phyloP scores from a whole-genome alignment of 2,329 filamentous ascomycete species.

The Akanthomyces muscarius region DNA sequence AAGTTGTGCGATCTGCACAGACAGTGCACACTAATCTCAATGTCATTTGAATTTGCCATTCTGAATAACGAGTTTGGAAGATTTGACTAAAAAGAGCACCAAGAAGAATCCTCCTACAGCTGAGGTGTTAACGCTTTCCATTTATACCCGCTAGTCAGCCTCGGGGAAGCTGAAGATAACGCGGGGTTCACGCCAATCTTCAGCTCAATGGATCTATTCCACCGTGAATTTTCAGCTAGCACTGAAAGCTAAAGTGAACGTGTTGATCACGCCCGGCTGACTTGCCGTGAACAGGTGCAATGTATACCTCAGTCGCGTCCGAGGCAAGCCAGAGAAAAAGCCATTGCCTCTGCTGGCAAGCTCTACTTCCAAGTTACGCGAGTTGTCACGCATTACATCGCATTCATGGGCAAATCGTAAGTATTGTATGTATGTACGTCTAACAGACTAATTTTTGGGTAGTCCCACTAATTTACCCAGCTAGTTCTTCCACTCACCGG shows the following conservation, averaged over 20 bases:
- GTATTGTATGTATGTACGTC: constrained; percentile 9
- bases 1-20: constrained; percentile 42
- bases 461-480: neutral
- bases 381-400: neutral
- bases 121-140: neutral
- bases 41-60: neutral
- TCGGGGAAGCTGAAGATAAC: neutral
- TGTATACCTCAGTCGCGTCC: neutral
- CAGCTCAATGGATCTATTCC: neutral
- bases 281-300: no score
- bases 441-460: neutral
- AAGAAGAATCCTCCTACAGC: neutral
- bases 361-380: neutral
- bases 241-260: neutral
- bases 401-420: neutral
- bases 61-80: neutral
- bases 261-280: neutral
- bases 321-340: neutral
- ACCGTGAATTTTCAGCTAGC: neutral
- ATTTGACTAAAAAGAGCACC: neutral
- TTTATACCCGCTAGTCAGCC: neutral
- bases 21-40: constrained; percentile 30
- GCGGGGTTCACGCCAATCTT: constrained; percentile 7
- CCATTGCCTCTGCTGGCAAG: no score
- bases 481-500: constrained; percentile 18